Conservation (phyloP, 768 basidiomycete species). For the Leccinum sublutescens region DNA sequence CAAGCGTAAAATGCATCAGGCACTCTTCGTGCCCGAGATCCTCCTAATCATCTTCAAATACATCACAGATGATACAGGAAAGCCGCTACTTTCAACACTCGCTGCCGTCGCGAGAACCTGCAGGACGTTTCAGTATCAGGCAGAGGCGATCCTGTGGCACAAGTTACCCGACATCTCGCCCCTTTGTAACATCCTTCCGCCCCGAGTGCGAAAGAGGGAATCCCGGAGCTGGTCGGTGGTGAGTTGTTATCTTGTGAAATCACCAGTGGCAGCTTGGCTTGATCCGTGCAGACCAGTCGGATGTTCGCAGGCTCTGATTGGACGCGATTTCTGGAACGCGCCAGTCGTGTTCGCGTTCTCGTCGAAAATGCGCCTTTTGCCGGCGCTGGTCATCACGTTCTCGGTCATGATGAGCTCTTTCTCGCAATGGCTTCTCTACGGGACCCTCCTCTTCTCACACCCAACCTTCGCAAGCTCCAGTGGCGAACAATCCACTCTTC, state of each 20-base stretch:
- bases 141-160: conserved; percentile 26
- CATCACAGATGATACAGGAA: conserved; percentile 17
- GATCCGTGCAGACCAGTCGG: conserved; percentile 16
- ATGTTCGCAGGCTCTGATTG: conserved; percentile 18
- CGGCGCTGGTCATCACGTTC: neutral
- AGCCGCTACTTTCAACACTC: conserved; percentile 18
- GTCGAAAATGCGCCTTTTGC: neutral
- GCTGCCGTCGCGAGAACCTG: conserved; percentile 29
- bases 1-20: conserved; percentile 14
- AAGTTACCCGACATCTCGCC: conserved; percentile 9
- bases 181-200: conserved; percentile 19
- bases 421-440: conserved; percentile 17
- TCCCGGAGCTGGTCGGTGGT: conserved; percentile 22
- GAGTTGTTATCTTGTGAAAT: neutral
- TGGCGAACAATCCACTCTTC: conserved; percentile 11
- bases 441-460: conserved; percentile 20
- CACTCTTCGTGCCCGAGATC: conserved; percentile 21
- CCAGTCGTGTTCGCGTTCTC: conserved; percentile 16
- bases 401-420: conserved; percentile 8
- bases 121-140: conserved; percentile 17
- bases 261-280: neutral
- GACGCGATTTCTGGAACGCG: conserved; percentile 19
- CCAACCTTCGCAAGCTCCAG: conserved; percentile 21
- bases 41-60: conserved; percentile 22
- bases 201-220: conserved; percentile 12